Conservation (phyloP, 2,329 filamentous ascomycete genomes). For the Phaeophleospora eucalypticola region DNA sequence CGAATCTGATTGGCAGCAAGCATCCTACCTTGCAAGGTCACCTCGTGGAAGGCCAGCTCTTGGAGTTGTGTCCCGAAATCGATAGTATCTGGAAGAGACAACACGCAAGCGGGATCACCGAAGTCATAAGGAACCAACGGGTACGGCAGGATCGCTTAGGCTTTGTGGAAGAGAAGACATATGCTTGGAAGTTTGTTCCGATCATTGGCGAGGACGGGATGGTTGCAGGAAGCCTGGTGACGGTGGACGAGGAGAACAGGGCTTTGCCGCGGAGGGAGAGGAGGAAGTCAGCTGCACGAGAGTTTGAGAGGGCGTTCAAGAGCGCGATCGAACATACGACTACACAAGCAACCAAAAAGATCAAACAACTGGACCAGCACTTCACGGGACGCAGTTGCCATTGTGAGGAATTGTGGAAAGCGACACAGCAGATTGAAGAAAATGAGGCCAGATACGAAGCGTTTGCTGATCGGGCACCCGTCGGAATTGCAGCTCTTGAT, state of each 20-base stretch:
- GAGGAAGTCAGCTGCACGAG: conserved; percentile 16
- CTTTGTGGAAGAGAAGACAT: conserved; percentile 19
- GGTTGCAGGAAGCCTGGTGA: conserved; percentile 14
- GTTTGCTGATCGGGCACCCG: conserved; percentile 19
- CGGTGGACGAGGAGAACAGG: conserved; percentile 16
- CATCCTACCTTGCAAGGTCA: conserved; percentile 18
- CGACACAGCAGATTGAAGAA: conserved; percentile 10
- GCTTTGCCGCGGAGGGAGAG: conserved; percentile 13
- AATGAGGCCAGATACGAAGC: conserved; percentile 16
- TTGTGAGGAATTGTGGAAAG: conserved; percentile 18
- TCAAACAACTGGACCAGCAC: conserved; percentile 14
- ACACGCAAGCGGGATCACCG: conserved; percentile 6
- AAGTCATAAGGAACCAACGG: conserved; percentile 12
- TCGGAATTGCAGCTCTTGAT: conserved; percentile 13
- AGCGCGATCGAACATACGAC: conserved; percentile 14
- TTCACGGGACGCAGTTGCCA: conserved; percentile 15
- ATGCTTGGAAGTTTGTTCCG: conserved; percentile 19
- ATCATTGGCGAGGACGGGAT: conserved; percentile 15
- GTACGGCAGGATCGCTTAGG: conserved; percentile 18
- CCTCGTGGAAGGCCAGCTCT: conserved; percentile 4
- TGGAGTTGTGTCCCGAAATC: conserved; percentile 14
- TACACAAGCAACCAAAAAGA: conserved; percentile 13
- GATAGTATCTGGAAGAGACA: conserved; percentile 12
- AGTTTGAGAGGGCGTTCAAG: conserved; percentile 14
- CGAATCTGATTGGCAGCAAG: conserved; percentile 14